Conservation (phyloP, 2,329 filamentous ascomycete genomes). For the Nemania sp. region DNA sequence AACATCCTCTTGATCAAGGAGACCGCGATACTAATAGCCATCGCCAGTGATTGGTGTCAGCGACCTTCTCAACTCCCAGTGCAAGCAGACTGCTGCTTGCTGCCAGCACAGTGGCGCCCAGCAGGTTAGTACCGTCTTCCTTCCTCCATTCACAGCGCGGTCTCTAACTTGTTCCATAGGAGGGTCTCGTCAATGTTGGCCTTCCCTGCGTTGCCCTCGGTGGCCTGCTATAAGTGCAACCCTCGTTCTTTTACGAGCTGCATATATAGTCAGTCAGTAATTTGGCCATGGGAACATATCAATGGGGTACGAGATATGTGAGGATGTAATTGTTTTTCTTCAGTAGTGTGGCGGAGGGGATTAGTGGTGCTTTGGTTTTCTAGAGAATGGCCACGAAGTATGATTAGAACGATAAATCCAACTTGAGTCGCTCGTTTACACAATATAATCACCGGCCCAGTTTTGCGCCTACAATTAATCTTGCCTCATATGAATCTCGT, state of each 20-base stretch:
- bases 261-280: slow-evolving; percentile 35
- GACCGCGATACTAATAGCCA: slow-evolving; percentile 14
- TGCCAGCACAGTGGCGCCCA: slow-evolving; percentile 49
- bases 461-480: slow-evolving; percentile 3
- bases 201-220: slow-evolving; percentile 50
- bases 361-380: slow-evolving; percentile 40
- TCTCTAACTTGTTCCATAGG: slow-evolving; percentile 37
- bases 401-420: slow-evolving; percentile 46
- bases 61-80: slow-evolving; percentile 49
- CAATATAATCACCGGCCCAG: background rate
- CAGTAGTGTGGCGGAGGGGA: slow-evolving; percentile 27
- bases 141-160: background rate
- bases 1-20: background rate
- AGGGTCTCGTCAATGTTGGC: slow-evolving; percentile 50
- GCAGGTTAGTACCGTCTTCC: slow-evolving; percentile 41
- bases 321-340: slow-evolving; percentile 45
- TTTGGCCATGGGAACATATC: slow-evolving; percentile 38
- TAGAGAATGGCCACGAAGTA: slow-evolving; percentile 42
- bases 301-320: slow-evolving; percentile 45
- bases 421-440: slow-evolving; percentile 51
- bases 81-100: slow-evolving; percentile 51
- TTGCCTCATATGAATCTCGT: background rate
- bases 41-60: slow-evolving; percentile 43
- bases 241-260: slow-evolving; percentile 26
- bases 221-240: slow-evolving; percentile 47